Evolutionary conservation across 306 rosid genomes (phyloP).

Genomic region (Fragaria vesca): DNA sequence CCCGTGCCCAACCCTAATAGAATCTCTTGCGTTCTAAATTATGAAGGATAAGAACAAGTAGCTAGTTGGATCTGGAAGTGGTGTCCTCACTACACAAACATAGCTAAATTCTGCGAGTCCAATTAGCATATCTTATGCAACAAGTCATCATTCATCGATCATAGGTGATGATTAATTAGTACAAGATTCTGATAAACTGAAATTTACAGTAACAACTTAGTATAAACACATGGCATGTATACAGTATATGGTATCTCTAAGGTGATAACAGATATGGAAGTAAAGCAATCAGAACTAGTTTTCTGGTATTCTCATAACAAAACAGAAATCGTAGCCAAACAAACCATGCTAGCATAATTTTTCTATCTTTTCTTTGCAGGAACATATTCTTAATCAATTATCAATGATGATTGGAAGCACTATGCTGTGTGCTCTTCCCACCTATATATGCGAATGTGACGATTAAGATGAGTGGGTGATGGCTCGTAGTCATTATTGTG

Average conservation of each 20-base stretch:
- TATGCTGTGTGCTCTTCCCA: not conserved
- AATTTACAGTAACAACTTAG: not conserved
- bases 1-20: no score
- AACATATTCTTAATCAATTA: not conserved
- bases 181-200: not conserved
- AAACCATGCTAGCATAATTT: not conserved
- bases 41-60: not conserved
- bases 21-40: not conserved
- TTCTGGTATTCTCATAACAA: not conserved
- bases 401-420: conserved; percentile 1
- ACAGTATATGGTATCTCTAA: not conserved
- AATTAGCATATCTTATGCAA: conserved; percentile 2
- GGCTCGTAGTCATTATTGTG: not conserved
- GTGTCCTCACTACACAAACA: not conserved
- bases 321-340: not conserved
- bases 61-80: not conserved
- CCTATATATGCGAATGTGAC: not conserved
- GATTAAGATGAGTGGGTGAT: not conserved
- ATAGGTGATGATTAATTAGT: not conserved
- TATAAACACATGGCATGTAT: not conserved
- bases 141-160: conserved; percentile 9
- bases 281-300: not conserved
- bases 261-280: not conserved
- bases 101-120: not conserved
- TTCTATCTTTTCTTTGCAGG: not conserved